A percentile compares a stretch with the other conserved stretches of the same genome.
phyloP scores from a whole-genome alignment of 345 rosid species.

The Lepidium didymum region DNA sequence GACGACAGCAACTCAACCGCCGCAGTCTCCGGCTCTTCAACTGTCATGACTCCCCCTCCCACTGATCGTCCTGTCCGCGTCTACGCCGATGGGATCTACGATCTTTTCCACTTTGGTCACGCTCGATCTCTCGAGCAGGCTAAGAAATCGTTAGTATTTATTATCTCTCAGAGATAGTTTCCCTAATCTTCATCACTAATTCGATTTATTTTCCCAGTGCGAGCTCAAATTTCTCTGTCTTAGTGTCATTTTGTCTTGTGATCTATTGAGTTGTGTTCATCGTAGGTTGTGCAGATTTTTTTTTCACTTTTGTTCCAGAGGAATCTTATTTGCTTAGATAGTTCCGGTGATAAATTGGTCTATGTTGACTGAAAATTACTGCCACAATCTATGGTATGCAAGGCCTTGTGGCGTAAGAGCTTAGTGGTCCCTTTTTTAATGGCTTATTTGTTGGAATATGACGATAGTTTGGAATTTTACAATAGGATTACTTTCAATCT shows the following conservation, averaged over 20 bases:
- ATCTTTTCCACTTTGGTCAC: constrained; percentile 96
- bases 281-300: neutral
- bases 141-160: constrained; percentile 57
- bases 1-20: constrained; percentile 1
- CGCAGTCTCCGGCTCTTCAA: constrained; percentile 1
- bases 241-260: neutral
- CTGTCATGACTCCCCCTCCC: constrained; percentile 20
- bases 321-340: neutral
- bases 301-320: neutral
- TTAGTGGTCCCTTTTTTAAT: neutral
- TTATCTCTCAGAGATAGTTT: neutral
- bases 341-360: neutral
- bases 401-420: neutral
- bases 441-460: neutral
- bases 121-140: constrained; percentile 97
- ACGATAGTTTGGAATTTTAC: neutral
- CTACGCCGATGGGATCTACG: constrained; percentile 98
- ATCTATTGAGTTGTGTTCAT: constrained; percentile 1
- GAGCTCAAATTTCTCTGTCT: neutral
- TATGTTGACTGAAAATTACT: neutral
- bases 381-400: neutral
- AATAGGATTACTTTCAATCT: neutral
- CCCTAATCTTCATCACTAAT: neutral
- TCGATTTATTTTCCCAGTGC: neutral
- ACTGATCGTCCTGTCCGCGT: constrained; percentile 66